Conservation (phyloP, 1,139 yeast species). For the Kodamaea derodonti region DNA sequence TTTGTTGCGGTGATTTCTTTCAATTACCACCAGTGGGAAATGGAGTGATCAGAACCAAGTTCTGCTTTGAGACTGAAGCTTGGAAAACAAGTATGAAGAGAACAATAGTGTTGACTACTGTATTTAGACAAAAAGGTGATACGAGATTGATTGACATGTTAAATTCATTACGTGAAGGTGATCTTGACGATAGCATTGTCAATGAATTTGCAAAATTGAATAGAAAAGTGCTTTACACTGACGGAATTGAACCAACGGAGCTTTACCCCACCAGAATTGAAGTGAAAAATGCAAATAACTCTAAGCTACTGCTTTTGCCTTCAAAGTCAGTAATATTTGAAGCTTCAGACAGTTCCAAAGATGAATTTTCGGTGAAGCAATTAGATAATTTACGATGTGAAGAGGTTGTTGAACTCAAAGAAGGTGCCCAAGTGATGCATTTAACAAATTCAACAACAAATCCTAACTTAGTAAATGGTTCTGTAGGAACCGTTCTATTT, state of each 20-base stretch:
- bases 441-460: constrained; percentile 40
- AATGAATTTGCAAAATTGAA: constrained; percentile 44
- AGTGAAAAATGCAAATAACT: constrained; percentile 65
- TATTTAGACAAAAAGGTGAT: constrained; percentile 74
- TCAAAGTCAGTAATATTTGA: constrained; percentile 36
- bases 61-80: constrained; percentile 55
- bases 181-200: constrained; percentile 44
- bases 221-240: constrained; percentile 55
- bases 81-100: constrained; percentile 55
- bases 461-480: constrained; percentile 49
- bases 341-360: constrained; percentile 46
- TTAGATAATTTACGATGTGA: constrained; percentile 49
- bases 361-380: constrained; percentile 16
- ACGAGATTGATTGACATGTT: constrained; percentile 64
- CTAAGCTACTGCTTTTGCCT: constrained; percentile 39
- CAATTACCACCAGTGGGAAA: constrained; percentile 82
- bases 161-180: constrained; percentile 69
- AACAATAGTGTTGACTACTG: constrained; percentile 57
- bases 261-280: constrained; percentile 71
- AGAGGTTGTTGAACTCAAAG: constrained; percentile 40
- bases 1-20: constrained; percentile 86
- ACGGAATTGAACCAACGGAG: constrained; percentile 80
- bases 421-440: constrained; percentile 62
- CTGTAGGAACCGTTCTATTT: constrained; percentile 57
- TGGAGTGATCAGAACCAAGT: constrained; percentile 30